Evolutionary conservation across 2,329 filamentous ascomycete genomes (phyloP).

Genomic region (Trichophyton simii): DNA sequence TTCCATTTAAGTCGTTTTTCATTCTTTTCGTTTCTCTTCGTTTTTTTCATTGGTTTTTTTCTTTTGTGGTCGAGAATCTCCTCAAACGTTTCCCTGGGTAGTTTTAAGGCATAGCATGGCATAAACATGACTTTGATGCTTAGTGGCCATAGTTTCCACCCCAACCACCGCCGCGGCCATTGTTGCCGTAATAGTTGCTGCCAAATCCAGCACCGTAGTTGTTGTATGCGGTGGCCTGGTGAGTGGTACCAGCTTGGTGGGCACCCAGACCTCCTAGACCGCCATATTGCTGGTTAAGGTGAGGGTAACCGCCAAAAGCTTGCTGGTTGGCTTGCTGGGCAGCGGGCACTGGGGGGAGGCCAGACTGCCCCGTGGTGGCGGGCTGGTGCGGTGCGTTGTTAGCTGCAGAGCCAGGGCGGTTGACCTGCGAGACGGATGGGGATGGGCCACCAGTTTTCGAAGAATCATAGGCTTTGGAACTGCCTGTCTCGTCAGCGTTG

Average conservation of each 20-base stretch:
- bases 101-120: background rate
- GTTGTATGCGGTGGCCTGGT: constrained; percentile 30
- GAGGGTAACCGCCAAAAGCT: constrained; percentile 45
- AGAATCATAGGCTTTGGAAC: constrained; percentile 43
- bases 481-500: constrained; percentile 39
- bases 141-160: constrained; percentile 37
- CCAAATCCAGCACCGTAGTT: constrained; percentile 33
- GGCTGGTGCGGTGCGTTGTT: constrained; percentile 45
- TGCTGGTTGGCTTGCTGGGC: constrained; percentile 40
- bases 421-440: constrained; percentile 49
- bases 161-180: constrained; percentile 33
- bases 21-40: constrained; percentile 3
- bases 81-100: background rate
- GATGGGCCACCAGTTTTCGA: constrained; percentile 47
- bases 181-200: constrained; percentile 33
- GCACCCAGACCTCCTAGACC: constrained; percentile 28
- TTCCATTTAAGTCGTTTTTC: constrained; percentile 3
- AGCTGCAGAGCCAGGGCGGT: constrained; percentile 50
- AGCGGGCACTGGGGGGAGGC: constrained; percentile 43
- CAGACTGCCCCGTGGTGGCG: constrained; percentile 33
- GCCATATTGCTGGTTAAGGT: constrained; percentile 41
- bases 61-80: background rate
- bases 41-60: background rate
- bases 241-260: constrained; percentile 30
- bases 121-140: constrained; percentile 6